phyloP scores from a whole-genome alignment of 257 asterid species.

The Scutellaria barbata region DNA sequence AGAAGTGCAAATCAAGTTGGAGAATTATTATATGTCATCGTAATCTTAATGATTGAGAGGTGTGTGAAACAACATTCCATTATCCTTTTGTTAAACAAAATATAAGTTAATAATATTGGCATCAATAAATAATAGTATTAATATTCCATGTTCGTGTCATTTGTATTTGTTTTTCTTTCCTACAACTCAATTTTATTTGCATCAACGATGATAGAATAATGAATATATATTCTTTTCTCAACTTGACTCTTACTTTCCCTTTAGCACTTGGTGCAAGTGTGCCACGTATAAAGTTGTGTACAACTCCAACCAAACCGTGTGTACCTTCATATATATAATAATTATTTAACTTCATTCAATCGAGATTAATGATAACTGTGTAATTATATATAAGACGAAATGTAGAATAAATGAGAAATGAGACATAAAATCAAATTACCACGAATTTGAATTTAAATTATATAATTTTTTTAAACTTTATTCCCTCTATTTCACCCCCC shows the following conservation, averaged over 20 bases:
- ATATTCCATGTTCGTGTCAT: slow-evolving; percentile 25
- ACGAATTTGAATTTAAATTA: too few species aligned
- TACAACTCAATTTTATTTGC: slow-evolving; percentile 20
- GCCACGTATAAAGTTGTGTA: too few species aligned
- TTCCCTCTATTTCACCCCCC: too few species aligned
- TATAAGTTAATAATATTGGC: slow-evolving; percentile 21
- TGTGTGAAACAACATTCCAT: slow-evolving; percentile 40
- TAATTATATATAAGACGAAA: too few species aligned
- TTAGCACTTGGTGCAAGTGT: neutral
- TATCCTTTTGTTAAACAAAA: slow-evolving; percentile 28
- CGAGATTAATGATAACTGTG: too few species aligned
- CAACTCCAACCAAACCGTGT: too few species aligned
- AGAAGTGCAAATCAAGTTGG: slow-evolving; percentile 36
- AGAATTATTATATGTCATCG: slow-evolving; percentile 28
- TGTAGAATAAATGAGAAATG: too few species aligned
- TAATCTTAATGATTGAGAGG: slow-evolving; percentile 35
- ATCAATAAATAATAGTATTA: slow-evolving; percentile 1
- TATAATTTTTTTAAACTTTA: too few species aligned
- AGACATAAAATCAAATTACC: too few species aligned
- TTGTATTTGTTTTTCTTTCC: slow-evolving; percentile 4
- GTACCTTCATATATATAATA: too few species aligned
- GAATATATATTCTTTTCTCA: neutral
- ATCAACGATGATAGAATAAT: neutral
- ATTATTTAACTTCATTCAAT: too few species aligned
- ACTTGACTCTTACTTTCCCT: neutral